Evolutionary conservation across 805 yeast genomes (phyloP).

Genomic region (Pichia gijzeniarum): DNA sequence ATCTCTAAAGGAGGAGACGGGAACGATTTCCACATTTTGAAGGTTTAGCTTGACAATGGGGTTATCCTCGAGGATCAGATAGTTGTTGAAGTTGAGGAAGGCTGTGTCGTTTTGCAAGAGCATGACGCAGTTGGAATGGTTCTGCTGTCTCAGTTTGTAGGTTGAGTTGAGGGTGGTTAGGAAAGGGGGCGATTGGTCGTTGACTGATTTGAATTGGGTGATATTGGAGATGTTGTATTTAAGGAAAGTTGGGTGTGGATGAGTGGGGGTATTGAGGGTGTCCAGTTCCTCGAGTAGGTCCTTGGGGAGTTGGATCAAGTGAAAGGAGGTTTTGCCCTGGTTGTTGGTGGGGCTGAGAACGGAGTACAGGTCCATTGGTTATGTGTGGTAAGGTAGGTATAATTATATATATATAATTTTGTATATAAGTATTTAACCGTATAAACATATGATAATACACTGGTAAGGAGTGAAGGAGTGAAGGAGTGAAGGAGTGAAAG

Average conservation of each 20-base stretch:
- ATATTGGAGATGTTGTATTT: slow-evolving; percentile 8
- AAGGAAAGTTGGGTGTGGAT: not conserved
- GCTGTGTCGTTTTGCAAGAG: slow-evolving; percentile 29
- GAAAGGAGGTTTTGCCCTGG: not conserved
- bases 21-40: not conserved
- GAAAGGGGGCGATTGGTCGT: slow-evolving; percentile 34
- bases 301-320: slow-evolving; percentile 10
- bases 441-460: no score
- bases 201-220: slow-evolving; percentile 19
- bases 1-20: not conserved
- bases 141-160: slow-evolving; percentile 65
- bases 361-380: slow-evolving; percentile 25
- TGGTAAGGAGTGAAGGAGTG: no score
- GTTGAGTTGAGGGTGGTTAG: slow-evolving; percentile 55
- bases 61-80: slow-evolving; percentile 8
- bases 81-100: slow-evolving; percentile 6
- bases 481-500: no score
- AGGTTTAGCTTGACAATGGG: not conserved
- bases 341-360: slow-evolving; percentile 15
- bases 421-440: no score
- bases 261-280: no score
- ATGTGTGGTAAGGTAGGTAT: no score
- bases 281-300: slow-evolving; percentile 2
- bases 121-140: slow-evolving; percentile 82
- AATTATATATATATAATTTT: not conserved